Evolutionary conservation across 139 green algal genomes (phyloP), one percentile per base, ranked within the genome.

Genomic region (Dunaliella sp.): DNA sequence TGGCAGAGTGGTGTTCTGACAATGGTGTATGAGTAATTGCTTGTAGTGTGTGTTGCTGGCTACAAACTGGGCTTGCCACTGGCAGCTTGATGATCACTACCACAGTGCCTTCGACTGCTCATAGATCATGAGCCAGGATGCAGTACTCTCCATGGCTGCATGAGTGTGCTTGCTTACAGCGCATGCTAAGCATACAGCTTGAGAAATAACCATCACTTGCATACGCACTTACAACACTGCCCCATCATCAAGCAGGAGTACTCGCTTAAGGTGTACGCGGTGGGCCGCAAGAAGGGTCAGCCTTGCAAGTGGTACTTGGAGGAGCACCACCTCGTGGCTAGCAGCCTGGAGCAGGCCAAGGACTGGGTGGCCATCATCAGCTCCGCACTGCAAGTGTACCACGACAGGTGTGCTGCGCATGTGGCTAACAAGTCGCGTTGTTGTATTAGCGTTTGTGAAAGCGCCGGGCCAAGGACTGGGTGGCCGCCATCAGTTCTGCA

Each of bases 361-460:
- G 89, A 92, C n/a, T 92, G 91, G 91, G 86, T 88, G 58, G 76
- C 76, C 12, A 7, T 26, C 37, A 86, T 94, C 36, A 89, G 86
- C 38, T n/a, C 33, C 0, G 73, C 83, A 1, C 76, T 90, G 24
- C 34, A 58, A 33, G 30, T 82, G 28, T 85, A 81, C 32, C 36
- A 65, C 28, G 86, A 92, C 81, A 88, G 88, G 88, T 91, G 80
- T 24, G 86, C 25, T 35, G 2, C 22, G 24, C n/a, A 57, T 1
- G 21, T 84, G 7, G 21, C 35, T 25, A n/a, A 7, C 30, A 75
- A 37, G 36, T 36, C 1, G 36, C 25, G 80, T 84, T 36, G 37
- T 36, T 28, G 80, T 33, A 26, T 36, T 74, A 33, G 37, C 26
- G 37, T 36, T 26, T 77, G 38, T 24, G n/a, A n/a, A n/a, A n/a